Evolutionary conservation across 2,329 filamentous ascomycete species (phyloP), one percentile per base, ranked within the genome.

Genomic region (Penicillium sp.): DNA sequence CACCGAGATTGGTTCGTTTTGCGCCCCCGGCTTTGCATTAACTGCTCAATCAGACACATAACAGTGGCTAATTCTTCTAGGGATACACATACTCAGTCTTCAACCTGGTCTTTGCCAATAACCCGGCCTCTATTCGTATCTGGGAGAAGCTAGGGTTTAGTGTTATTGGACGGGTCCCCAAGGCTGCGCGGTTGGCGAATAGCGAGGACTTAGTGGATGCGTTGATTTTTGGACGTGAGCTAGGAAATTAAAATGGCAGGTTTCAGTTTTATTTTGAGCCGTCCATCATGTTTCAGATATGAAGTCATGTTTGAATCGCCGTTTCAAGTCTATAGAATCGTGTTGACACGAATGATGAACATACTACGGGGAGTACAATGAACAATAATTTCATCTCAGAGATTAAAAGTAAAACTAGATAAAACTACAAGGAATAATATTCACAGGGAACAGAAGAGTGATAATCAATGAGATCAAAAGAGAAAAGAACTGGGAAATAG

Each of bases 11-110:
- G 67, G 72, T 74, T 64, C 19, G 62, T 12, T n/a, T 19, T 19
- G 4, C n/a, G 4, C 5, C 37, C 6, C 14, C 4, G 19, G 6
- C 3, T 25, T 16, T 25, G 25, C 12, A 16, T 9, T 14, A 0
- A 6, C 10, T 36, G 12, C 7, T 30, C n/a, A 11, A 11, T 14
- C 10, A 19, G 43, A 60, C 1, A 19, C 5, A 14, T 4, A 12
- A n/a, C 8, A 25, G n/a, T 53, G 10, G 37, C 50, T 56, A 55
- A 55, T 31, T 19, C 42, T 9, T 41, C 1, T 47, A 75, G 73
- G 73, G 73, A 40, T 75, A 75, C 61, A 74, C 67, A 61, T 75
- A 74, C 60, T 75, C 72, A 12, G 73, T 75, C 12, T 75, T 75
- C 59, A 75, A 75, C 54, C 62, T 75, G 17, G 73, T 75, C 5